Percentiles rank a stretch among this genome's conserved stretches.
Evolutionary conservation across 352 stramenopile genomes (phyloP).

Genomic region (Sclerospora graminicola): DNA sequence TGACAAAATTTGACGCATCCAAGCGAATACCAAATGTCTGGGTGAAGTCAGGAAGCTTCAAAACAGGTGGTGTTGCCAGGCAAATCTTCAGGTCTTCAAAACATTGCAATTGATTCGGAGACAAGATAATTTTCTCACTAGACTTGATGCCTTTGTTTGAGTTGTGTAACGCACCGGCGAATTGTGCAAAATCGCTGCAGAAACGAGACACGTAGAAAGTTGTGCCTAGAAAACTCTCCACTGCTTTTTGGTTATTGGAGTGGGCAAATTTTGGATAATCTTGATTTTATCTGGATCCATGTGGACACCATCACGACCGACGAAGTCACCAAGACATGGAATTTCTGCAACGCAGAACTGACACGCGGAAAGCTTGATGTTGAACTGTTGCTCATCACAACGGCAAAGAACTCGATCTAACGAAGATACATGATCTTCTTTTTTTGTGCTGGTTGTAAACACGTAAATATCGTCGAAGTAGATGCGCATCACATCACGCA

Average conservation of each 20-base stretch:
- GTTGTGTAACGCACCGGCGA: slow-evolving; percentile 1
- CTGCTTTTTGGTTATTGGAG: neutral
- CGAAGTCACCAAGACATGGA: neutral
- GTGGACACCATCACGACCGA: neutral
- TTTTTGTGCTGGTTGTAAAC: neutral
- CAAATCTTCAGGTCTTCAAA: neutral
- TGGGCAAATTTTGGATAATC: slow-evolving; percentile 1
- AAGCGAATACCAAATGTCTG: no score
- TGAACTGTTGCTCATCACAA: slow-evolving; percentile 1
- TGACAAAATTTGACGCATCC: no score
- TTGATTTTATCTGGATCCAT: neutral
- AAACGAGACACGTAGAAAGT: neutral
- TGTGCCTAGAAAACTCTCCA: neutral
- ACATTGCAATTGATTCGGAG: neutral
- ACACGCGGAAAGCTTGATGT: slow-evolving; percentile 1
- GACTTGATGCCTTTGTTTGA: neutral
- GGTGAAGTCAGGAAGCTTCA: no score
- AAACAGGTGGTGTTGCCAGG: neutral
- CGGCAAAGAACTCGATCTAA: slow-evolving; percentile 1
- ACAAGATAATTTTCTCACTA: neutral
- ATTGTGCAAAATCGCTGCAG: slow-evolving; percentile 1
- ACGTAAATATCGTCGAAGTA: slow-evolving; percentile 3
- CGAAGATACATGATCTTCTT: neutral
- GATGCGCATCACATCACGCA: neutral
- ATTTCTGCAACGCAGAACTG: slow-evolving; percentile 1